These are phyloP conservation scores for Bolboschoenoplectus hybrid DNA, from an alignment of 202 grass and related monocot genomes.

Conservation along the genomic window DNA sequence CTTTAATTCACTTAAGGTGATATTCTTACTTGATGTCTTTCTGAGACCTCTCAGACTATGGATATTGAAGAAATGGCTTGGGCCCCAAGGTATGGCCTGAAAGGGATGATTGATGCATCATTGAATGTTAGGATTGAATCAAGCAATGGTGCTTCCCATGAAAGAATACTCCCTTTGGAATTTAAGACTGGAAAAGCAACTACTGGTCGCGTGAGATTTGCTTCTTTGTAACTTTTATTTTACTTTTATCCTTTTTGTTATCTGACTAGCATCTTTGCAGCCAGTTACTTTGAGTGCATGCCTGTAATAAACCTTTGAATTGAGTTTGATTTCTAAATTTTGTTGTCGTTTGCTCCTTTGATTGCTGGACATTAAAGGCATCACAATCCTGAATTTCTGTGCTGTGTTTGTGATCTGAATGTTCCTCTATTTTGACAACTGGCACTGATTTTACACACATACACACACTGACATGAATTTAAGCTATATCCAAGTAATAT, in stretches of 20 bases:
- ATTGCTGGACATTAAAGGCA: neutral
- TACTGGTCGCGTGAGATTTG: constrained; percentile 74
- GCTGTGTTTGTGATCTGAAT: neutral
- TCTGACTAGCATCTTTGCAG: constrained; percentile 12
- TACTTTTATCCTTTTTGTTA: neutral
- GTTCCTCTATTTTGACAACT: neutral
- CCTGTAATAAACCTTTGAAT: neutral
- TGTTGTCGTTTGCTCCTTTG: constrained; percentile 8
- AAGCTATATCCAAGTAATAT: constrained; percentile 36
- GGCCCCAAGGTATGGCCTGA: constrained; percentile 92
- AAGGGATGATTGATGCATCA: constrained; percentile 91
- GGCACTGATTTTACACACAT: neutral
- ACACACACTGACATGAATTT: constrained; percentile 5
- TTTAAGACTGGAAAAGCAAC: constrained; percentile 95
- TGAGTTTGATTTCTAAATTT: constrained; percentile 19
- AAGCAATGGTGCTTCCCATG: constrained; percentile 47
- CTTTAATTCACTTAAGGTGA: constrained; percentile 33
- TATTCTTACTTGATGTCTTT: constrained; percentile 41
- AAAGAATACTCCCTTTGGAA: constrained; percentile 83
- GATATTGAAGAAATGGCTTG: constrained; percentile 99
- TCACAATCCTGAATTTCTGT: constrained; percentile 18
- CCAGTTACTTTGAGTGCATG: neutral
- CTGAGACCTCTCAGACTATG: constrained; percentile 60
- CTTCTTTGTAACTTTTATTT: constrained; percentile 33
- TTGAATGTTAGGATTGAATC: constrained; percentile 65